These are phyloP conservation scores for Globomyces sp. DNA, from an alignment of 371 early-diverging fungal species.

Conservation along the genomic window DNA sequence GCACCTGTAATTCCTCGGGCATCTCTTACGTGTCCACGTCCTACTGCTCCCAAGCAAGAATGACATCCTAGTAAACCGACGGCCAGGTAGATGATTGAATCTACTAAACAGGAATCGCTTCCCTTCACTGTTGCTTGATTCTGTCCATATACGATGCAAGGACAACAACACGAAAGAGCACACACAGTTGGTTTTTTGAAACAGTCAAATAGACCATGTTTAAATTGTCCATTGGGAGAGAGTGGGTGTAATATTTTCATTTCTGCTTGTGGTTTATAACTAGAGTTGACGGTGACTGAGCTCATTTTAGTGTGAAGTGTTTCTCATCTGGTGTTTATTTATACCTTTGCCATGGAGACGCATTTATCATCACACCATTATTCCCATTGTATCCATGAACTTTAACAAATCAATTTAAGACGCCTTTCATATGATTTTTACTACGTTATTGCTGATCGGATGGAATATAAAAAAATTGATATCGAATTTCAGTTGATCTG, in stretches of 20 bases:
- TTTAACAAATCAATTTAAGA: too few relatives aligned
- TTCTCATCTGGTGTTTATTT: too few relatives aligned
- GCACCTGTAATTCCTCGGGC: not conserved
- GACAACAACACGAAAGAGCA: not conserved
- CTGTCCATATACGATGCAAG: slow-evolving; percentile 2
- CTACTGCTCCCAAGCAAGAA: not conserved
- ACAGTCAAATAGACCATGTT: too few relatives aligned
- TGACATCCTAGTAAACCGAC: not conserved
- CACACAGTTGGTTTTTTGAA: not conserved
- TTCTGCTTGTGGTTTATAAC: not conserved
- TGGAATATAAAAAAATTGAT: too few relatives aligned
- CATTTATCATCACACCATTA: too few relatives aligned
- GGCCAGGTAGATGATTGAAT: not conserved
- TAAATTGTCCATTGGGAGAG: not conserved
- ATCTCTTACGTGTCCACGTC: not conserved
- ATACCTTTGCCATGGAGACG: too few relatives aligned
- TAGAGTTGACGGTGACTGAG: too few relatives aligned
- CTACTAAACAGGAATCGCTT: slow-evolving; percentile 3
- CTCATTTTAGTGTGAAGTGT: too few relatives aligned
- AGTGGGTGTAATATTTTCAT: not conserved
- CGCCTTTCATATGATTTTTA: too few relatives aligned
- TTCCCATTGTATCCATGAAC: too few relatives aligned
- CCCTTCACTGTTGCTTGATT: not conserved
- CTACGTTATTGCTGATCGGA: too few relatives aligned
- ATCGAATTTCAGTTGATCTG: too few relatives aligned